Evolutionary conservation across 176 grass and related monocot genomes (phyloP).

Genomic region (Miscanthus lutarioriparius): DNA sequence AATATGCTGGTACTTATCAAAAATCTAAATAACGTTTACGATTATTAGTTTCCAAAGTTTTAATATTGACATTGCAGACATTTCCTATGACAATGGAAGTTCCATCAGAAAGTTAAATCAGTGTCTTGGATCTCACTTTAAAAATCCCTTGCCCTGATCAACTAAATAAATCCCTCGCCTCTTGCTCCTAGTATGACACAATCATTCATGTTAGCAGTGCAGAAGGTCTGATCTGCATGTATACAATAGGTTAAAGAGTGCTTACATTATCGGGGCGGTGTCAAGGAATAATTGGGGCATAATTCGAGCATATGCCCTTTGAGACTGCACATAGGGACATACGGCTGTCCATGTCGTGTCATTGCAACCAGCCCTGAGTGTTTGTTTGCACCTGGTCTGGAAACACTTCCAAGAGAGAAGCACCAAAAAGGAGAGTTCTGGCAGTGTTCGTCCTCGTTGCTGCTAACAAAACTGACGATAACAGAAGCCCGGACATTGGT

Average conservation of each 20-base stretch:
- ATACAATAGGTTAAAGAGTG: constrained; percentile 26
- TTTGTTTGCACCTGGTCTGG: constrained; percentile 38
- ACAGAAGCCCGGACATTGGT: background rate
- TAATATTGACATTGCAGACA: background rate
- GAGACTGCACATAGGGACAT: constrained; percentile 32
- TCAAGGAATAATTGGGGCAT: constrained; percentile 40
- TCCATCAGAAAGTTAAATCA: constrained; percentile 8
- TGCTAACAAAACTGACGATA: background rate
- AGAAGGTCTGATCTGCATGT: background rate
- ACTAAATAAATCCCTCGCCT: constrained; percentile 10
- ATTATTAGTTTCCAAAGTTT: background rate
- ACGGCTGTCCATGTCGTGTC: constrained; percentile 14
- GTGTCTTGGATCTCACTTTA: constrained; percentile 42
- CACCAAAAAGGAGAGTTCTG: background rate
- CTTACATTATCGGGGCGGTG: constrained; percentile 34
- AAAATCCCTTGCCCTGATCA: constrained; percentile 22
- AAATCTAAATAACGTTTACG: background rate
- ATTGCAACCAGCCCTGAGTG: constrained; percentile 22
- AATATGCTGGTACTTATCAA: background rate
- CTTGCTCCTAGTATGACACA: background rate
- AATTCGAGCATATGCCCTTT: constrained; percentile 48
- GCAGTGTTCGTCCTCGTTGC: background rate
- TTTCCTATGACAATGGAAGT: background rate
- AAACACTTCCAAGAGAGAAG: constrained; percentile 24
- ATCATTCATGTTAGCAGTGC: background rate